Evolutionary conservation across 305 asterid genomes (phyloP), one percentile per base, ranked within the genome.

Genomic region (Fraxinus angustifolia): DNA sequence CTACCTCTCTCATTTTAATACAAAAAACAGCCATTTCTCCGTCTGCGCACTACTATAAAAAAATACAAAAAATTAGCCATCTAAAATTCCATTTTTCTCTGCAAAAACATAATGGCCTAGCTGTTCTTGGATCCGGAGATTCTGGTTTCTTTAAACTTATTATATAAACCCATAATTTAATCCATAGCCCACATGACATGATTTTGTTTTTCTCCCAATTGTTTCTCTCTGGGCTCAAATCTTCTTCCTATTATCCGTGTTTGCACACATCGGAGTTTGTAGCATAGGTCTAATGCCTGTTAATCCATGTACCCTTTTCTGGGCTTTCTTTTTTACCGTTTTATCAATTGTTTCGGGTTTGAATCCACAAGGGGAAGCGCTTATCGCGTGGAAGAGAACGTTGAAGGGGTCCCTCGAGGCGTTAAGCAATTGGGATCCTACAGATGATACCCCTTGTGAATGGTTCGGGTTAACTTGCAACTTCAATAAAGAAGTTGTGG

Each of bases 81-180:
- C 77, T 56, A 72, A 87, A 87, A 84, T 81, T 76, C 87, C 76
- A 83, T 85, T 78, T 72, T 86, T 78, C 87, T 65, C 87, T 83
- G 79, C 77, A 84, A 70, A 71, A 85, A 84, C 91, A 87, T 83
- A 86, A 86, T 90, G 93, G 94, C 92, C 92, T 86, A 91, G 97
- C 97, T 94, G 97, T 91, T 91, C 97, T 93, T 92, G 98, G 97
- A 94, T 93, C 98, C 95, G 81, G 93, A 87, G 97, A 90, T 92
- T 93, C 93, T 92, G 93, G 86, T 84, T 87, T 78, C 80, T 87
- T 48, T 50, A 82, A 40, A 85, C 30, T 79, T 84, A 76, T 84
- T 83, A 81, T 74, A 86, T 75, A 84, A 34, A 71, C 35, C 83
- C 50, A 14, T 82, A 77, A 86, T 83, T 84, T 79, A 83, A 86